phyloP scores from a whole-genome alignment of 495 filamentous ascomycete genomes.

The Podospora anserina region DNA sequence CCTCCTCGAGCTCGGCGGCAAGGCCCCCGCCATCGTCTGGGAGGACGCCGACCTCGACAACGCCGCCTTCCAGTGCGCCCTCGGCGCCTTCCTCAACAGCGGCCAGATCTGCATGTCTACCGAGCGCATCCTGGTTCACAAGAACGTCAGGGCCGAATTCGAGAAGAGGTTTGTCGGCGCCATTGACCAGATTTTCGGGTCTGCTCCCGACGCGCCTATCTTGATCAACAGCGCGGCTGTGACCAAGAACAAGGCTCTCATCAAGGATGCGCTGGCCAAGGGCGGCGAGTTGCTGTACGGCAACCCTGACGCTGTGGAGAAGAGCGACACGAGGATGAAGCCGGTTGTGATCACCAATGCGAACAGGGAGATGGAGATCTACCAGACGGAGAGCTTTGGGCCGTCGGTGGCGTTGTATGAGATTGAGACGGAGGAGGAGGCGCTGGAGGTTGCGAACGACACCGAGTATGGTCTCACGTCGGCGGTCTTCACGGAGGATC shows the following conservation, averaged over 20 bases:
- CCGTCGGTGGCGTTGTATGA: conserved; percentile 64
- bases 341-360: conserved; percentile 69
- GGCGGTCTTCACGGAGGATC: conserved; percentile 82
- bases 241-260: conserved; percentile 63
- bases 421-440: conserved; percentile 63
- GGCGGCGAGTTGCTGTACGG: conserved; percentile 68
- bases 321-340: conserved; percentile 56
- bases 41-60: conserved; percentile 61
- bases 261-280: conserved; percentile 62
- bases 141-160: conserved; percentile 63
- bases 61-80: conserved; percentile 51
- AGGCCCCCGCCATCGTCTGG: conserved; percentile 61
- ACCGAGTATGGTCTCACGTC: conserved; percentile 78
- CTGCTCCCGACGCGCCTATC: conserved; percentile 50
- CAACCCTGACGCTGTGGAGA: conserved; percentile 45
- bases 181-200: conserved; percentile 49
- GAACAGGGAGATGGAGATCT: conserved; percentile 80
- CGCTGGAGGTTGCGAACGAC: conserved; percentile 72
- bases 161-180: conserved; percentile 56
- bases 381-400: conserved; percentile 77
- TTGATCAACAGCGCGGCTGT: conserved; percentile 61
- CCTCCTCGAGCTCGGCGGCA: conserved; percentile 66
- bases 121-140: conserved; percentile 81
- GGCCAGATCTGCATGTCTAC: conserved; percentile 94
- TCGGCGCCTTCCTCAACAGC: conserved; percentile 55